These are phyloP conservation scores for Trametes pubescens DNA, from an alignment of 1,284 basidiomycete genomes.

Conservation along the genomic window DNA sequence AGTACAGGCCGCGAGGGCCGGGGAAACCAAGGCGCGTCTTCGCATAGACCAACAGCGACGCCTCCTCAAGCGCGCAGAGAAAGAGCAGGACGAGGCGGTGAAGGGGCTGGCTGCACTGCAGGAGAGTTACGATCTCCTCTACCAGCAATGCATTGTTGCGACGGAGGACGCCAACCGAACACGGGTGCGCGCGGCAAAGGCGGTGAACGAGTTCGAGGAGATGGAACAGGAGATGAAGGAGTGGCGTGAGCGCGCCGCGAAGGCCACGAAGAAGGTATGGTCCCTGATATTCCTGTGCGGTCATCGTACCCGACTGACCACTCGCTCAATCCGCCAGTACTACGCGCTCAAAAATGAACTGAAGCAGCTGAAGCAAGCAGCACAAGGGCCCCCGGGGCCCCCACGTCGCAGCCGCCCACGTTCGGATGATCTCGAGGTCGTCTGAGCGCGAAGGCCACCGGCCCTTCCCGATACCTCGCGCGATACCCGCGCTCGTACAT, in stretches of 20 bases:
- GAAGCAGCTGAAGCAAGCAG: conserved; percentile 20
- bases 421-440: conserved; percentile 28
- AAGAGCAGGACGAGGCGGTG: conserved; percentile 3
- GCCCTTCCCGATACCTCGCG: background rate
- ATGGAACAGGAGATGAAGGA: background rate
- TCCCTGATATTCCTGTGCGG: background rate
- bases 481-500: background rate
- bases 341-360: conserved; percentile 27
- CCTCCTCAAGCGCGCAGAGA: conserved; percentile 10
- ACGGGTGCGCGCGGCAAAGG: conserved; percentile 20
- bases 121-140: conserved; percentile 15
- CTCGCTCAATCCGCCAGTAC: conserved; percentile 15
- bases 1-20: conserved; percentile 2
- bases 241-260: conserved; percentile 16
- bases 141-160: conserved; percentile 19
- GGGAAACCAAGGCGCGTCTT: conserved; percentile 11
- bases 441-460: background rate
- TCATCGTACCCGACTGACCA: background rate
- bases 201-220: conserved; percentile 8
- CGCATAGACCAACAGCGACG: conserved; percentile 14
- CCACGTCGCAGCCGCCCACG: conserved; percentile 3
- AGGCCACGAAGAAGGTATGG: conserved; percentile 31
- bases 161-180: conserved; percentile 20
- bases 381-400: background rate
- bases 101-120: conserved; percentile 8